Evolutionary conservation across 768 basidiomycete species (phyloP).

Genomic region (Mycena polygramma): DNA sequence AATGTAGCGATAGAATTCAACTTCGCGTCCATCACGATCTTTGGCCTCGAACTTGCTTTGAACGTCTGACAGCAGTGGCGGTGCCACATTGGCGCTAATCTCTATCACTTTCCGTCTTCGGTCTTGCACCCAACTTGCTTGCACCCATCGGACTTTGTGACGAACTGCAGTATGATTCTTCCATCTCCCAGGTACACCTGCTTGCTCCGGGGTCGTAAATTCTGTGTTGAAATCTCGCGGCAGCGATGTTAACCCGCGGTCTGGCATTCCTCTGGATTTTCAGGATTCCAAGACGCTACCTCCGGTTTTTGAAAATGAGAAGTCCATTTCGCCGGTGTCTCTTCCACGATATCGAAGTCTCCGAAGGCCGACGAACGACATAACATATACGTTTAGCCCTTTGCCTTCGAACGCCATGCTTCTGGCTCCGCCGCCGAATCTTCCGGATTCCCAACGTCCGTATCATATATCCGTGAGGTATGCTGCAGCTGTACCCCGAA

Average conservation of each 20-base stretch:
- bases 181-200: conserved; percentile 38
- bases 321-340: conserved; percentile 3
- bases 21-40: conserved; percentile 2
- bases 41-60: too few relatives aligned
- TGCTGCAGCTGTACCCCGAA: not conserved
- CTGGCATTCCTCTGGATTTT: conserved; percentile 24
- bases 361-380: conserved; percentile 45
- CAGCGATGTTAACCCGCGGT: conserved; percentile 21
- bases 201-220: too few relatives aligned
- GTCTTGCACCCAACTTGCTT: too few relatives aligned
- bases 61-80: not conserved
- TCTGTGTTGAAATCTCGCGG: too few relatives aligned
- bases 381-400: conserved; percentile 57
- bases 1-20: conserved; percentile 39
- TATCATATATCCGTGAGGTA: conserved; percentile 58
- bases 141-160: too few relatives aligned
- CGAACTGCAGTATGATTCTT: conserved; percentile 39
- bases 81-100: not conserved
- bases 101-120: not conserved
- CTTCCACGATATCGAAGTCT: conserved; percentile 44
- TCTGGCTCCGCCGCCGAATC: conserved; percentile 48
- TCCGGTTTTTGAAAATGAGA: conserved; percentile 15
- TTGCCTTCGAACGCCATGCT: conserved; percentile 56
- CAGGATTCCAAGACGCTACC: conserved; percentile 12
- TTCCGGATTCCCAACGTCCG: conserved; percentile 46